These are phyloP conservation scores for Leccinum ochraceum DNA, from an alignment of 768 basidiomycete species.

Conservation along the genomic window DNA sequence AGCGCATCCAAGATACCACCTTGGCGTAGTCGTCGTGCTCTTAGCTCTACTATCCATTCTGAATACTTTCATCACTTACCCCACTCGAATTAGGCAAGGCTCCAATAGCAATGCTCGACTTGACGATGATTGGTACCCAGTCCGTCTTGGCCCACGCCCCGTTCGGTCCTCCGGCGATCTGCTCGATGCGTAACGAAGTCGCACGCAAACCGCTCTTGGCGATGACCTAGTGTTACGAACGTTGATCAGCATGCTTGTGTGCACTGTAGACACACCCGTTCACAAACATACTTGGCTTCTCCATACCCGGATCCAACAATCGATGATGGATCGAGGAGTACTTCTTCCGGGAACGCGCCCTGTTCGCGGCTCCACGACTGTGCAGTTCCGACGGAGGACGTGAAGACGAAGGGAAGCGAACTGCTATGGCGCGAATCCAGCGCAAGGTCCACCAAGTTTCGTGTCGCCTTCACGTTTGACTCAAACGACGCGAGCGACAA, in stretches of 20 bases:
- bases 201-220: constrained; percentile 25
- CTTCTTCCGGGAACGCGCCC: constrained; percentile 32
- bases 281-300: constrained; percentile 39
- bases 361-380: constrained; percentile 25
- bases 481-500: constrained; percentile 39
- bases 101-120: constrained; percentile 31
- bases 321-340: constrained; percentile 27
- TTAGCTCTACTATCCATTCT: background rate
- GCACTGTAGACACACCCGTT: constrained; percentile 30
- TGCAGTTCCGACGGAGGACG: constrained; percentile 24
- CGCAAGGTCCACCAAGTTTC: constrained; percentile 35
- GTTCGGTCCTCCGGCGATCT: constrained; percentile 34
- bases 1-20: constrained; percentile 39
- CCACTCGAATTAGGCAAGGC: constrained; percentile 34
- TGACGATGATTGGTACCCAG: constrained; percentile 39
- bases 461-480: constrained; percentile 34
- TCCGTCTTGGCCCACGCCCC: constrained; percentile 38
- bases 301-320: constrained; percentile 40
- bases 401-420: constrained; percentile 26
- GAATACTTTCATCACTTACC: constrained; percentile 24
- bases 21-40: too few relatives aligned
- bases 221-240: constrained; percentile 21
- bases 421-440: constrained; percentile 28
- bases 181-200: constrained; percentile 34
- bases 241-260: background rate